Evolutionary conservation across 2,329 filamentous ascomycete species (phyloP).

Genomic region (Fusarium redolens): DNA sequence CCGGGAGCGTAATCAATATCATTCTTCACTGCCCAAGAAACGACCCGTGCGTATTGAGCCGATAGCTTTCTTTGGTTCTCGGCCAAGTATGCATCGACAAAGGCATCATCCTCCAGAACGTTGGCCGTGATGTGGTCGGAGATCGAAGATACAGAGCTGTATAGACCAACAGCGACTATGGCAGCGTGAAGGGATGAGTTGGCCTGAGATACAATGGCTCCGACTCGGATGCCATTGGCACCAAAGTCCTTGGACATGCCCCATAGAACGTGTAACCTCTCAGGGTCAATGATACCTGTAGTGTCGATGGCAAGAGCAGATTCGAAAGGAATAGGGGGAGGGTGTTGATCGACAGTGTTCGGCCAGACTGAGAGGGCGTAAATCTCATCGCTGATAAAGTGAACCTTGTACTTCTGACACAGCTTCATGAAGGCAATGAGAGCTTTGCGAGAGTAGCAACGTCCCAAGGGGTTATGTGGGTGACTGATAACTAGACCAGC

Average conservation of each 20-base stretch:
- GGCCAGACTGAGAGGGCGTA: constrained; percentile 65
- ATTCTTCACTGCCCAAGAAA: constrained; percentile 51
- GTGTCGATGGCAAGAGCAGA: constrained; percentile 59
- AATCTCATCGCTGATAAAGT: constrained; percentile 63
- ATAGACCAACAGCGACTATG: constrained; percentile 52
- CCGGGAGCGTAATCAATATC: constrained; percentile 59
- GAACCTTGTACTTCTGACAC: constrained; percentile 60
- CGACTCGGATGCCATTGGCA: constrained; percentile 65
- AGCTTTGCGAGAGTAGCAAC: constrained; percentile 56
- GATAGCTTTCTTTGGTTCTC: constrained; percentile 56
- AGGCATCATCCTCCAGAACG: constrained; percentile 57
- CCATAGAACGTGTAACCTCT: constrained; percentile 63
- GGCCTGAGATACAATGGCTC: constrained; percentile 60
- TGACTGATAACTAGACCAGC: constrained; percentile 62
- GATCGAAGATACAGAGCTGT: constrained; percentile 58
- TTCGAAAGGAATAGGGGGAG: constrained; percentile 52
- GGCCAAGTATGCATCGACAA: constrained; percentile 57
- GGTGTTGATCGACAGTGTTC: constrained; percentile 49
- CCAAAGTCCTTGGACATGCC: constrained; percentile 65
- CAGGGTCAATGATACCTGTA: constrained; percentile 58
- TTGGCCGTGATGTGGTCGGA: constrained; percentile 55
- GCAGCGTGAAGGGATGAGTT: constrained; percentile 55
- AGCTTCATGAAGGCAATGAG: constrained; percentile 57
- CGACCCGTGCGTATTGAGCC: constrained; percentile 53
- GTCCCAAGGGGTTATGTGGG: constrained; percentile 64